Conservation (phyloP, 2,329 filamentous ascomycete genomes). For the Fulvia fulva region DNA sequence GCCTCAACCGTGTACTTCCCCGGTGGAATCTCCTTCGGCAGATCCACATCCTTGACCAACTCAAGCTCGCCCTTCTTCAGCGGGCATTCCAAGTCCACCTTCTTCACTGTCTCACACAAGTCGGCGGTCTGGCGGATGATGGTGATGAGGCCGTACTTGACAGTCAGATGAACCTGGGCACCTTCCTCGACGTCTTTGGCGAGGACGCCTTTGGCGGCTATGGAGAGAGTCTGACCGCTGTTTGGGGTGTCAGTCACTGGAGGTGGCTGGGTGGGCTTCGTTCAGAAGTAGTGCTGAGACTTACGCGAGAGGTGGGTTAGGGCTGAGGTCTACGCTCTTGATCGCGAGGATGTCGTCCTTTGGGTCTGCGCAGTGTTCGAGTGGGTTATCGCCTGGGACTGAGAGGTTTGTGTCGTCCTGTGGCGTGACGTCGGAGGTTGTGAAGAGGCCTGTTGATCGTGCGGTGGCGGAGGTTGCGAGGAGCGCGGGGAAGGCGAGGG, state of each 20-base stretch:
- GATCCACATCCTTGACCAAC: constrained; percentile 75
- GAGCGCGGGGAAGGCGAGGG: constrained; percentile 25
- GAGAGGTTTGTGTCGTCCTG: constrained; percentile 49
- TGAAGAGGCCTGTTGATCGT: constrained; percentile 22
- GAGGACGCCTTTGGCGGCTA: constrained; percentile 75
- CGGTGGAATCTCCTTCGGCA: constrained; percentile 83
- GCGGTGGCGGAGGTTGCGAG: constrained; percentile 30
- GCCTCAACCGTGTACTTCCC: constrained; percentile 87
- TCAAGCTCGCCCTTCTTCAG: constrained; percentile 70
- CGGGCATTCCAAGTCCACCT: constrained; percentile 86
- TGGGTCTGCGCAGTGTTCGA: constrained; percentile 72
- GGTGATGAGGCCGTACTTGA: constrained; percentile 92
- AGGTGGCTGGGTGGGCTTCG: background rate
- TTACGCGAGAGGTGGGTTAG: constrained; percentile 85
- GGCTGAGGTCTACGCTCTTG: constrained; percentile 71
- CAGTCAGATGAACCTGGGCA: constrained; percentile 74
- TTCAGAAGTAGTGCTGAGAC: constrained; percentile 1
- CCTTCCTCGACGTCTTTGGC: constrained; percentile 68
- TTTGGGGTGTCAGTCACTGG: constrained; percentile 1
- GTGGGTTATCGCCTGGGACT: constrained; percentile 80
- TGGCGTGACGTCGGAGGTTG: constrained; percentile 18
- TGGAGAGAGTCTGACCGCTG: constrained; percentile 73
- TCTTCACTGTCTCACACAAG: constrained; percentile 82
- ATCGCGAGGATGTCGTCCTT: constrained; percentile 69
- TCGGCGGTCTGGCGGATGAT: constrained; percentile 77